A percentile compares a stretch with the other conserved stretches of the same genome.
Conservation (phyloP, 2,329 filamentous ascomycete genomes). For the Verticillium zaregamsianum region DNA sequence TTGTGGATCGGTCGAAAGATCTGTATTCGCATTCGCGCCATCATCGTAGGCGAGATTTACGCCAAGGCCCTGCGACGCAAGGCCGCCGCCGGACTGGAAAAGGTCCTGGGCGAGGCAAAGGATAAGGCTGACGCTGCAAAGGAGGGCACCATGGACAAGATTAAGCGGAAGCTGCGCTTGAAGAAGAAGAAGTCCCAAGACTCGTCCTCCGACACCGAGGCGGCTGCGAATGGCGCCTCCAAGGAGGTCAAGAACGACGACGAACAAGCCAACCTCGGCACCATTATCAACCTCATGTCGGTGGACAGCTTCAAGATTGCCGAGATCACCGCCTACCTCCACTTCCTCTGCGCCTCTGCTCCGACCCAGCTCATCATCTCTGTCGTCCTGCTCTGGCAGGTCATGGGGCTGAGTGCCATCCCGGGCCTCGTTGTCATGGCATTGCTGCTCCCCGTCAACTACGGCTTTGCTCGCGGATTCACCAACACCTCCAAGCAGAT, state of each 20-base stretch:
- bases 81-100: slow-evolving; percentile 73
- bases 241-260: slow-evolving; percentile 44
- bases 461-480: slow-evolving; percentile 82
- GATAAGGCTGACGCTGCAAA: slow-evolving; percentile 28
- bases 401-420: slow-evolving; percentile 90
- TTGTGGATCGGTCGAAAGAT: slow-evolving; percentile 93
- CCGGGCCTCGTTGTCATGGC: slow-evolving; percentile 90
- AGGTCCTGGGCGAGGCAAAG: slow-evolving; percentile 59
- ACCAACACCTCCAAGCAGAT: slow-evolving; percentile 84
- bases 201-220: slow-evolving; percentile 20
- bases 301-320: slow-evolving; percentile 99
- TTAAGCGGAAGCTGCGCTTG: slow-evolving; percentile 56
- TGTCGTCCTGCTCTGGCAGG: slow-evolving; percentile 76
- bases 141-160: slow-evolving; percentile 34
- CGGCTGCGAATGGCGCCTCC: slow-evolving; percentile 25
- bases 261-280: slow-evolving; percentile 84
- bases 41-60: slow-evolving; percentile 97
- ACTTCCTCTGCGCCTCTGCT: slow-evolving; percentile 90
- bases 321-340: slow-evolving; percentile 89
- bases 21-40: slow-evolving; percentile 86
- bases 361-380: slow-evolving; percentile 84
- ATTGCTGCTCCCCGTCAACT: slow-evolving; percentile 83
- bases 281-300: slow-evolving; percentile 99
- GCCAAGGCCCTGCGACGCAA: slow-evolving; percentile 91
- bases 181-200: slow-evolving; percentile 14